Percentiles rank a stretch among this genome's conserved stretches.
phyloP scores from a whole-genome alignment of 352 stramenopile genomes.

The Elongisporangium anandrum region DNA sequence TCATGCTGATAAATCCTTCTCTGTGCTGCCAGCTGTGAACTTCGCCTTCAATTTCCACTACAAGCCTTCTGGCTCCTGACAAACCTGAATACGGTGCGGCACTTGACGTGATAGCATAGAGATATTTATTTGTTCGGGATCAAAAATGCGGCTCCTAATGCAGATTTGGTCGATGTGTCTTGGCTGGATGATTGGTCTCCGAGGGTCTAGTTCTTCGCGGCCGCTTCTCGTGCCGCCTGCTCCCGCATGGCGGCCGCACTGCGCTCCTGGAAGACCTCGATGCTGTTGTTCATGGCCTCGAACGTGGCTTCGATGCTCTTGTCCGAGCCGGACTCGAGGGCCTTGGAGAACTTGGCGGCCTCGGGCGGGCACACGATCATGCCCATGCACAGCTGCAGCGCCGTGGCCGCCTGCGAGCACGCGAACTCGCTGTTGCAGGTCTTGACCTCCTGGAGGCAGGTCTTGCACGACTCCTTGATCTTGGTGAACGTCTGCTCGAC shows the following conservation, averaged over 20 bases:
- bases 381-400: conserved; percentile 88
- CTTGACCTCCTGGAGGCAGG: conserved; percentile 73
- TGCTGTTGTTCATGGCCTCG: conserved; percentile 59
- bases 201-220: conserved; percentile 32
- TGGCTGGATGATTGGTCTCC: background rate
- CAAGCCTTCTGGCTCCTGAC: too few relatives aligned
- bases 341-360: conserved; percentile 58
- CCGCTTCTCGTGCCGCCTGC: conserved; percentile 69
- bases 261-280: conserved; percentile 81
- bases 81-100: background rate
- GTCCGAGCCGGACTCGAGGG: conserved; percentile 65
- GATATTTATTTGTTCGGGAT: conserved; percentile 8
- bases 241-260: conserved; percentile 65
- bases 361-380: conserved; percentile 77
- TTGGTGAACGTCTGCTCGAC: conserved; percentile 79
- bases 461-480: conserved; percentile 83
- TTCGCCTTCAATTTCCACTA: too few relatives aligned
- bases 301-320: conserved; percentile 69
- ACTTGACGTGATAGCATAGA: conserved; percentile 2
- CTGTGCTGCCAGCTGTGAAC: too few relatives aligned
- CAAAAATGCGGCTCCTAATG: background rate
- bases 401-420: conserved; percentile 81
- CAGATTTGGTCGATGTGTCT: background rate
- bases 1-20: too few relatives aligned
- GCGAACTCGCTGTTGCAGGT: conserved; percentile 73